These are phyloP conservation scores for Avena insularis DNA, from an alignment of 176 grass and related monocot species.

Conservation along the genomic window DNA sequence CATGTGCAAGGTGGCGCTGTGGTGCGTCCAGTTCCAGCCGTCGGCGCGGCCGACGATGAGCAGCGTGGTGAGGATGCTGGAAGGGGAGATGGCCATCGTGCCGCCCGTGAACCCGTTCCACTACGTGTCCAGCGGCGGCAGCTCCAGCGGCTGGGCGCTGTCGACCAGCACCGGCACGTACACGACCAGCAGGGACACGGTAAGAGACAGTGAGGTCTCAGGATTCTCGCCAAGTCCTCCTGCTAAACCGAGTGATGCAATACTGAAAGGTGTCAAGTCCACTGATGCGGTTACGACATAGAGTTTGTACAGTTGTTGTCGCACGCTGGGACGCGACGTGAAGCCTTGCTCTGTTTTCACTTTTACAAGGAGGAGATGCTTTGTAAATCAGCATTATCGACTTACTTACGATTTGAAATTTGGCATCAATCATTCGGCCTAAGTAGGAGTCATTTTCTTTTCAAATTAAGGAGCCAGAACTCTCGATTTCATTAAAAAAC, in stretches of 20 bases:
- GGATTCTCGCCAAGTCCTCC: no score
- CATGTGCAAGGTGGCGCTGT: slow-evolving; percentile 83
- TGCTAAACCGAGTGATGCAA: no score
- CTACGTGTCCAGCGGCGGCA: slow-evolving; percentile 35
- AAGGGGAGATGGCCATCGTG: slow-evolving; percentile 75
- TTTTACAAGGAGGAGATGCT: neutral
- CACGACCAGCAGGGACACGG: slow-evolving; percentile 24
- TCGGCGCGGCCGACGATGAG: slow-evolving; percentile 69
- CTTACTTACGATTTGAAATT: neutral
- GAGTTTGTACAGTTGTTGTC: neutral
- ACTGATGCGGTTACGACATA: neutral
- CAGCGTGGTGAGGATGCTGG: slow-evolving; percentile 75
- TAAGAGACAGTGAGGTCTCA: neutral
- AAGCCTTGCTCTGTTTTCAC: neutral
- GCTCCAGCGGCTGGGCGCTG: neutral
- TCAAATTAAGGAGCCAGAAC: no score
- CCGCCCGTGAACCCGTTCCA: slow-evolving; percentile 75
- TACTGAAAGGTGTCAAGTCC: no score
- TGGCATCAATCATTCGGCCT: no score
- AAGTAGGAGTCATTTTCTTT: no score
- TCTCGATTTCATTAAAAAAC: no score
- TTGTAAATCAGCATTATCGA: neutral
- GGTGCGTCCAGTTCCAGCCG: slow-evolving; percentile 79
- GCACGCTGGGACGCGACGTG: neutral
- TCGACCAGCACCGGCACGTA: slow-evolving; percentile 21